Evolutionary conservation across 805 yeast species (phyloP).

Genomic region (Candida ficus): DNA sequence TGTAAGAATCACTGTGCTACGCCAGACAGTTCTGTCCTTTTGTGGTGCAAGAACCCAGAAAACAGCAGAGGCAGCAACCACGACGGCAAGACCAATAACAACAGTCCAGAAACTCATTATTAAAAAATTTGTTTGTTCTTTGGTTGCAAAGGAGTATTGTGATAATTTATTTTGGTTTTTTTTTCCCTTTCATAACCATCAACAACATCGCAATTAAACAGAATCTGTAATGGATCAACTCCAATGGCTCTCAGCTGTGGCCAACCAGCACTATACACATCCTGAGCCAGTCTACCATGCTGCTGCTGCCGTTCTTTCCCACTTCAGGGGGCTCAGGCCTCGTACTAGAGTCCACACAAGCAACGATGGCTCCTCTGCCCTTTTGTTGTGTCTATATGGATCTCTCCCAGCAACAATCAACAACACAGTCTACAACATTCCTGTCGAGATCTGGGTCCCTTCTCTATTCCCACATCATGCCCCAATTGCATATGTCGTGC

Average conservation of each 20-base stretch:
- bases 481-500: constrained; percentile 63
- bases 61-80: constrained; percentile 51
- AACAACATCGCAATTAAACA: too few species aligned
- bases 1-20: constrained; percentile 63
- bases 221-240: too few species aligned
- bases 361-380: constrained; percentile 50
- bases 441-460: constrained; percentile 76
- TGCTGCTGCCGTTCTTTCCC: constrained; percentile 45
- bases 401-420: constrained; percentile 33
- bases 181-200: too few species aligned
- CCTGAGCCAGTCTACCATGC: constrained; percentile 62
- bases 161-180: constrained; percentile 1
- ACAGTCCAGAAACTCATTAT: constrained; percentile 38
- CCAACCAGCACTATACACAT: constrained; percentile 45
- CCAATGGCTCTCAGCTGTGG: constrained; percentile 1
- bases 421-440: constrained; percentile 36
- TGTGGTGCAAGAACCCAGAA: constrained; percentile 88
- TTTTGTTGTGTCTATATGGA: constrained; percentile 65
- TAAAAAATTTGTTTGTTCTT: too few species aligned
- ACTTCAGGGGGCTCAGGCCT: constrained; percentile 52
- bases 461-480: constrained; percentile 59
- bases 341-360: constrained; percentile 61
- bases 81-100: constrained; percentile 54
- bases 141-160: too few species aligned
- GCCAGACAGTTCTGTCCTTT: constrained; percentile 72